Conservation (phyloP, 2,329 filamentous ascomycete genomes). For the Cercospora sp. region DNA sequence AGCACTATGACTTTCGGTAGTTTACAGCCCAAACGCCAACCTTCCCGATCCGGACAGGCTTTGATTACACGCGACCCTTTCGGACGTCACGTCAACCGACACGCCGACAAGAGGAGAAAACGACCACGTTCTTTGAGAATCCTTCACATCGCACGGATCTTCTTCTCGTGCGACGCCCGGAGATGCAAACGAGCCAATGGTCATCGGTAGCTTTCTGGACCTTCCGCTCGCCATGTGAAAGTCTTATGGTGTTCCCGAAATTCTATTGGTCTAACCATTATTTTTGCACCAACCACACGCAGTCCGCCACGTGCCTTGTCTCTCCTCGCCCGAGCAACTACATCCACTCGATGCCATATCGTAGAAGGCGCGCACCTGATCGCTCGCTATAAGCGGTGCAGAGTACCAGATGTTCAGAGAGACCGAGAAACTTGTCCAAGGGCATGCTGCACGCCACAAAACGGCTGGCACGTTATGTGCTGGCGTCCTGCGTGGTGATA, state of each 20-base stretch:
- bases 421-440: constrained; percentile 19
- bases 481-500: constrained; percentile 4
- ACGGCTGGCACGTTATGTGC: constrained; percentile 9
- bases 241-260: background rate
- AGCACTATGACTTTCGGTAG: constrained; percentile 7
- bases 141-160: background rate
- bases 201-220: constrained; percentile 2
- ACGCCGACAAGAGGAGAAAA: background rate
- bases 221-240: constrained; percentile 10
- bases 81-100: background rate
- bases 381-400: constrained; percentile 4
- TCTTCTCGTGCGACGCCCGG: background rate
- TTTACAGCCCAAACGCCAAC: constrained; percentile 4
- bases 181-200: constrained; percentile 1
- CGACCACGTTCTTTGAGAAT: background rate
- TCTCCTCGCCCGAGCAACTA: constrained; percentile 11
- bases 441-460: constrained; percentile 6
- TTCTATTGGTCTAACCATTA: constrained; percentile 11
- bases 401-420: constrained; percentile 5
- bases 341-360: constrained; percentile 14
- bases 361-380: background rate
- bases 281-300: background rate
- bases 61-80: constrained; percentile 8
- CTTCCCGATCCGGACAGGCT: constrained; percentile 6
- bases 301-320: constrained; percentile 15